Conservation (phyloP, 495 filamentous ascomycete genomes). For the Aspergillus kassunensis region DNA sequence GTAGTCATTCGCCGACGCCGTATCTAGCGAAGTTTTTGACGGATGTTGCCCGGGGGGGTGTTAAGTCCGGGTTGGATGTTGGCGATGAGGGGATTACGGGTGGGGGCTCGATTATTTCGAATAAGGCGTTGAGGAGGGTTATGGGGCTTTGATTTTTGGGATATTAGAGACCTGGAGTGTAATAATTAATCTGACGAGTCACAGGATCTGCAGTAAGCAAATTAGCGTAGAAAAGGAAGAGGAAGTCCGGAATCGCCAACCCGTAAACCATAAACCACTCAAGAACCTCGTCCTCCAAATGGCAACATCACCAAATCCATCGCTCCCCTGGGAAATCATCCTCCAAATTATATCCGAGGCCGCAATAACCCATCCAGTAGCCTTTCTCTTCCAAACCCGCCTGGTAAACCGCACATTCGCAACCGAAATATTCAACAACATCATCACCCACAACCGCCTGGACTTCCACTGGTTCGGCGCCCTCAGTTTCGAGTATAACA, state of each 20-base stretch:
- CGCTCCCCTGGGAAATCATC: not conserved
- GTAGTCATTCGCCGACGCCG: slow-evolving; percentile 28
- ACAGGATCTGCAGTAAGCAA: too few relatives aligned
- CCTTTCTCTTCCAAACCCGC: not conserved
- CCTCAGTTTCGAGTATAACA: too few relatives aligned
- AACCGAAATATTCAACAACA: too few relatives aligned
- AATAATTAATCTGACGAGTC: too few relatives aligned
- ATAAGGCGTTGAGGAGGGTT: slow-evolving; percentile 38
- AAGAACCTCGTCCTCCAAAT: not conserved
- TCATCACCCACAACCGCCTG: too few relatives aligned
- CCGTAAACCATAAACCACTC: not conserved
- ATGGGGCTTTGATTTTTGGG: slow-evolving; percentile 6
- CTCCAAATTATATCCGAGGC: not conserved
- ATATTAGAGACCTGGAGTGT: too few relatives aligned
- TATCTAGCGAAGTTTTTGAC: slow-evolving; percentile 43
- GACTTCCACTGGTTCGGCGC: too few relatives aligned
- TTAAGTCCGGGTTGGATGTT: slow-evolving; percentile 17
- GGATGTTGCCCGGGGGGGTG: slow-evolving; percentile 56
- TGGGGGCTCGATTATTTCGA: slow-evolving; percentile 46
- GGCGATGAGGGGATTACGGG: slow-evolving; percentile 41
- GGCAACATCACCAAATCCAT: not conserved
- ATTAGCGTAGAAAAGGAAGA: too few relatives aligned
- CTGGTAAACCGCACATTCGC: not conserved
- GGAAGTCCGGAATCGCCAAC: too few relatives aligned
- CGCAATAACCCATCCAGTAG: not conserved